A percentile compares a stretch with the other conserved stretches of the same genome.
Conservation (phyloP, 345 rosid species). For the Salix koriyanagi region DNA sequence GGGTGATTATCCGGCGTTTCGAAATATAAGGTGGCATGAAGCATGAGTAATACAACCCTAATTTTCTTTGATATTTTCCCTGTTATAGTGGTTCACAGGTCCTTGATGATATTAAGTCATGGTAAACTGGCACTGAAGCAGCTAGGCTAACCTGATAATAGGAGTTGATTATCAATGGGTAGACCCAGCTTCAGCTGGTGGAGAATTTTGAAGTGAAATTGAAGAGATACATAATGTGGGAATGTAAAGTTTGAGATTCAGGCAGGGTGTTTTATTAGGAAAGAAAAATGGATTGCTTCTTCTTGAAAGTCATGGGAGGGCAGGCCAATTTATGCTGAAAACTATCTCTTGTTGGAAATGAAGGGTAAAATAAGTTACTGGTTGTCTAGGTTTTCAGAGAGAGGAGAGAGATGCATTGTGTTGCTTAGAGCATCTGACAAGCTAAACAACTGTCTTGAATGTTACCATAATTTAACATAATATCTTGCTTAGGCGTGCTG, state of each 20-base stretch:
- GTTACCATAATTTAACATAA: neutral
- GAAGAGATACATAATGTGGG: neutral
- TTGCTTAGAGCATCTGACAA: neutral
- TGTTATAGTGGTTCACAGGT: neutral
- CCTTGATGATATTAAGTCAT: neutral
- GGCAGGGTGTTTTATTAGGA: neutral
- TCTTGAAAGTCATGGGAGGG: neutral
- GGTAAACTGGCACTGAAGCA: neutral
- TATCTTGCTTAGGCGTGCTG: neutral
- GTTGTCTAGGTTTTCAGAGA: neutral
- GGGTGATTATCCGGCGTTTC: neutral
- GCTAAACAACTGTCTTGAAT: neutral
- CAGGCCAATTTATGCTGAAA: neutral
- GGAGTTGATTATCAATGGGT: neutral
- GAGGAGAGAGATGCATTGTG: neutral
- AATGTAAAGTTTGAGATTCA: neutral
- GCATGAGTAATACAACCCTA: neutral
- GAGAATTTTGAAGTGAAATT: neutral
- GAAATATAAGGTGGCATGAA: neutral
- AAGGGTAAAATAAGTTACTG: neutral
- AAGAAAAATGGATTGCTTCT: neutral
- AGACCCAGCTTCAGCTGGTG: neutral
- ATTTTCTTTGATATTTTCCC: neutral
- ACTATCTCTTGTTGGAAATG: neutral
- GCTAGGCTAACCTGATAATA: neutral